Conservation (phyloP, 306 rosid species). For the Mimosa bimucronata region DNA sequence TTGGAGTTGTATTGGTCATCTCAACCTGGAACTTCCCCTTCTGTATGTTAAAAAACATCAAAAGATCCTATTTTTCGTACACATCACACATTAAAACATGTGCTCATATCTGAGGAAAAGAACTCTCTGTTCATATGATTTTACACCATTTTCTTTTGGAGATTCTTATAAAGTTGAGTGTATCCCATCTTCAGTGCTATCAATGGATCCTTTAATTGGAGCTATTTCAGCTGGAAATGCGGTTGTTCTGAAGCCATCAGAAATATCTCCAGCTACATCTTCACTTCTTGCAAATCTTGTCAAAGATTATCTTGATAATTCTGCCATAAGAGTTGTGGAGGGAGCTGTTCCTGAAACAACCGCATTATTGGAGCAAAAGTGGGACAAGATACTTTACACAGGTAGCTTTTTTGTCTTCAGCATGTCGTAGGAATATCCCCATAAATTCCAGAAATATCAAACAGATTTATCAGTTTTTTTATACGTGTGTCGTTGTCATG, state of each 20-base stretch:
- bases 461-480: background rate
- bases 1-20: conserved; percentile 91
- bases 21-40: conserved; percentile 93
- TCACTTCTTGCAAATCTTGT: conserved; percentile 55
- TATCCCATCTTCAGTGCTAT: conserved; percentile 60
- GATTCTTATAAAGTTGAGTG: background rate
- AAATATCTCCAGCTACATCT: conserved; percentile 76
- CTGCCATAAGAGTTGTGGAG: conserved; percentile 74
- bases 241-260: conserved; percentile 84
- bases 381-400: conserved; percentile 90
- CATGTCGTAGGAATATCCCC: conserved; percentile 1
- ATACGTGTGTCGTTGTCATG: no score
- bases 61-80: conserved; percentile 15
- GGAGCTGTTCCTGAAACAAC: conserved; percentile 84
- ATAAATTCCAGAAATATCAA: background rate
- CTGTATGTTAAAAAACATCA: conserved; percentile 47
- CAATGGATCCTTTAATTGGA: conserved; percentile 85
- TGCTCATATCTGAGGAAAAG: background rate
- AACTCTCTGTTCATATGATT: conserved; percentile 5
- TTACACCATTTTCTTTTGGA: background rate
- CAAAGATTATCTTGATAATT: conserved; percentile 59
- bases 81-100: background rate
- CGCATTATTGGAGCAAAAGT: conserved; percentile 73
- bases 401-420: conserved; percentile 44
- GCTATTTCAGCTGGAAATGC: conserved; percentile 82